Conservation (phyloP, 441 rosid species). For the Croton setiger region DNA sequence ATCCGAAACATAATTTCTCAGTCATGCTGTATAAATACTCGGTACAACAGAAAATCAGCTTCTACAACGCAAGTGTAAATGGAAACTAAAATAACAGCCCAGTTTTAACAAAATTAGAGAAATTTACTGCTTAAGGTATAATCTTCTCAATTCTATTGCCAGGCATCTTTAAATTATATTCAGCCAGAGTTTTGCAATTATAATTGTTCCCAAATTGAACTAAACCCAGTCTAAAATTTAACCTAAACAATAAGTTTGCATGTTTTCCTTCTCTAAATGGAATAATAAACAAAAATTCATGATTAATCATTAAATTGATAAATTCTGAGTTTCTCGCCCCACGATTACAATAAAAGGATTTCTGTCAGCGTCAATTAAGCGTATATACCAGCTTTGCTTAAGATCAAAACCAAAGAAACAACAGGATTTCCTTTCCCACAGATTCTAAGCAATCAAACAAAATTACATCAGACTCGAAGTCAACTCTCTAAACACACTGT, state of each 20-base stretch:
- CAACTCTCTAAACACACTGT: not conserved
- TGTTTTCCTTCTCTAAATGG: not conserved
- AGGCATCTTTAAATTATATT: not conserved
- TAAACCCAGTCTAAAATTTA: not conserved
- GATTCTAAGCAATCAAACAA: constrained; percentile 18
- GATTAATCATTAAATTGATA: too few relatives aligned
- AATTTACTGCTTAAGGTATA: not conserved
- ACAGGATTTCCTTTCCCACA: not conserved
- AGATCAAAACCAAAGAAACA: not conserved
- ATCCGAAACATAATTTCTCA: not conserved
- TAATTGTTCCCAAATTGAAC: not conserved
- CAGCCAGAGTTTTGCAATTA: not conserved
- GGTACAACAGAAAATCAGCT: not conserved
- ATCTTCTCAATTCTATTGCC: not conserved
- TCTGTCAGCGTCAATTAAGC: not conserved
- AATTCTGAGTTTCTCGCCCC: too few relatives aligned
- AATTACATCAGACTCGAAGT: constrained; percentile 2
- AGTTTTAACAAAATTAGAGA: not conserved
- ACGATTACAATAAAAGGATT: not conserved
- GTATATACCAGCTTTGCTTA: not conserved
- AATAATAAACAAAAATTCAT: not conserved
- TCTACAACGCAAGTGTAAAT: not conserved
- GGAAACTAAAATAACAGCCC: not conserved
- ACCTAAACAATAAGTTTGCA: not conserved
- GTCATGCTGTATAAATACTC: not conserved